phyloP scores from a whole-genome alignment of 2,329 filamentous ascomycete species.

The Colletotrichum filicis region DNA sequence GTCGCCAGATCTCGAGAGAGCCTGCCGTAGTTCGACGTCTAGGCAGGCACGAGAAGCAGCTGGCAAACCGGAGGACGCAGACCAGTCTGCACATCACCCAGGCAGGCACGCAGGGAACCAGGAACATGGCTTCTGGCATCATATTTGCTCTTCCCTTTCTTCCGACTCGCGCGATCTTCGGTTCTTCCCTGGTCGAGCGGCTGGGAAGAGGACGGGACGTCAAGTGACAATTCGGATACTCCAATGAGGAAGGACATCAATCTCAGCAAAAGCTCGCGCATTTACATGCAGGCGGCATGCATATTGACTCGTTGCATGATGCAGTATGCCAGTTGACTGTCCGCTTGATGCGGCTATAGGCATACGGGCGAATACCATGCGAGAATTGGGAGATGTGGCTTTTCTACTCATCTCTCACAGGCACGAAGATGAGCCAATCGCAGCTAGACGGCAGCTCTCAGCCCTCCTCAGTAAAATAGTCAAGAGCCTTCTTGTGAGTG shows the following conservation, averaged over 20 bases:
- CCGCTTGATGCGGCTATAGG: constrained; percentile 23
- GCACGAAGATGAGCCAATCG: constrained; percentile 12
- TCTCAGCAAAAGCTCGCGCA: constrained; percentile 19
- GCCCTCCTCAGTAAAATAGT: no score
- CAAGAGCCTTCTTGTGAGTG: constrained; percentile 25
- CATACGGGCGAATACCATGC: constrained; percentile 27
- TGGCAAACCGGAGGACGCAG: constrained; percentile 16
- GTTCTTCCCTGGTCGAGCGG: constrained; percentile 15
- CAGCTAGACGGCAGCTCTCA: neutral
- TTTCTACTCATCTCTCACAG: constrained; percentile 22
- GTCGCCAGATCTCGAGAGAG: neutral
- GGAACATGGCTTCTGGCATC: constrained; percentile 17
- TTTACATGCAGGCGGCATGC: constrained; percentile 30
- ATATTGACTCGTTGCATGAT: constrained; percentile 33
- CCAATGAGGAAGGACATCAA: constrained; percentile 21
- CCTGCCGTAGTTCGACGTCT: neutral
- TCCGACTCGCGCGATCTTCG: constrained; percentile 35
- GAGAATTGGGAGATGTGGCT: constrained; percentile 2
- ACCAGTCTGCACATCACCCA: constrained; percentile 3
- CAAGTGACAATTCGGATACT: neutral
- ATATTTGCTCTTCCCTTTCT: constrained; percentile 14
- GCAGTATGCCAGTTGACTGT: constrained; percentile 25
- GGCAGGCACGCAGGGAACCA: constrained; percentile 6
- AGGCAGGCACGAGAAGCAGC: constrained; percentile 12
- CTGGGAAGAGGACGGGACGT: neutral